phyloP scores from a whole-genome alignment of 768 basidiomycete species.

The Suillus cothurnatus region DNA sequence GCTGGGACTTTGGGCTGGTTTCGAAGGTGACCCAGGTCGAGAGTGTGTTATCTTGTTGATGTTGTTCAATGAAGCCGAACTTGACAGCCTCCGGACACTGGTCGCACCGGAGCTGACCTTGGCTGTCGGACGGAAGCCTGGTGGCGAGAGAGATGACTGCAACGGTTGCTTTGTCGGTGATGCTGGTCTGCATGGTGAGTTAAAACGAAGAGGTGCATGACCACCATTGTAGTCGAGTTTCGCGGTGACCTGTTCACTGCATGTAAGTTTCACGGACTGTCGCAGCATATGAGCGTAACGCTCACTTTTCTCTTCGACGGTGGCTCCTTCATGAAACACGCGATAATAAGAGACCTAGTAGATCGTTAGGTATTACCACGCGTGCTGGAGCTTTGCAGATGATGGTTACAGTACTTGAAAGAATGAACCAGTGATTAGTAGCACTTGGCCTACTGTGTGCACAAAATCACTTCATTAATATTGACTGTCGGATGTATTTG shows the following conservation, averaged over 20 bases:
- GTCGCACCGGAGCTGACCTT: constrained; percentile 63
- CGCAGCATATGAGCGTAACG: constrained; percentile 1
- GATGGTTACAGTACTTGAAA: constrained; percentile 11
- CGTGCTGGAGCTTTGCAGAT: constrained; percentile 4
- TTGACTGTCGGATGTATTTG: not conserved
- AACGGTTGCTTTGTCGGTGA: constrained; percentile 49
- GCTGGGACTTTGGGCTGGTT: constrained; percentile 37
- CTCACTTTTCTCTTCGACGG: constrained; percentile 52
- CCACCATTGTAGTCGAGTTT: constrained; percentile 45
- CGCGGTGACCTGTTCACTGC: constrained; percentile 49
- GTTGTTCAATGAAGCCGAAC: constrained; percentile 22
- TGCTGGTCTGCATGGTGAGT: constrained; percentile 44
- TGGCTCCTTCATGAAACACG: constrained; percentile 34
- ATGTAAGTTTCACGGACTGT: constrained; percentile 5
- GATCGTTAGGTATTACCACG: not conserved
- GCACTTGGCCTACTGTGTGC: constrained; percentile 7
- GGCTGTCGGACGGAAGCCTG: constrained; percentile 50
- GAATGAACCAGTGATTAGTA: constrained; percentile 4
- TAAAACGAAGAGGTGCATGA: constrained; percentile 32
- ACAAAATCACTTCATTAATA: constrained; percentile 1
- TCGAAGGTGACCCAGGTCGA: constrained; percentile 41
- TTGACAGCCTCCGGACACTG: constrained; percentile 26
- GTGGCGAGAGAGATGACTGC: constrained; percentile 27
- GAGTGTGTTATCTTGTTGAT: constrained; percentile 32
- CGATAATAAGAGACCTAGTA: constrained; percentile 1